Evolutionary conservation across 2,329 filamentous ascomycete species (phyloP).

Genomic region (Colletotrichum tanaceti): DNA sequence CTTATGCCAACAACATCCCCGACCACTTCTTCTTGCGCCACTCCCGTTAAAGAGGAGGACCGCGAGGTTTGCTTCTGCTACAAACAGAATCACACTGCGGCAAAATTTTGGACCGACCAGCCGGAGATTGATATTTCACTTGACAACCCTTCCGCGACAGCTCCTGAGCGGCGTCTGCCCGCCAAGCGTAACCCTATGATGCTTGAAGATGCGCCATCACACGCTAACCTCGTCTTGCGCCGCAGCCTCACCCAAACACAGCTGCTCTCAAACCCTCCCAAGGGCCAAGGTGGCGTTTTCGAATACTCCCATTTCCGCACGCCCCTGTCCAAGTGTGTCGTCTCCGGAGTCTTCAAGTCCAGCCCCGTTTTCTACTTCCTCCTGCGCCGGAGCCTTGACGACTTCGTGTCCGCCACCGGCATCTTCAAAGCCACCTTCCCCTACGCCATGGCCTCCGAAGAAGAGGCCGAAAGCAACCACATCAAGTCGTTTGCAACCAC

Average conservation of each 20-base stretch:
- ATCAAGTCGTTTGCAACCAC: conserved; percentile 76
- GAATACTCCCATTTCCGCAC: conserved; percentile 97
- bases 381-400: conserved; percentile 90
- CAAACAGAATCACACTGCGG: no score
- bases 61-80: no score
- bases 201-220: conserved; percentile 73
- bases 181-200: conserved; percentile 74
- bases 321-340: conserved; percentile 89
- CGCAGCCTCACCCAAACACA: conserved; percentile 94
- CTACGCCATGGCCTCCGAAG: conserved; percentile 77
- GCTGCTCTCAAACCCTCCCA: conserved; percentile 78
- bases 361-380: conserved; percentile 95
- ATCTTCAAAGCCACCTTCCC: conserved; percentile 95
- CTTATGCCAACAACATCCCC: no score
- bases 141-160: no score
- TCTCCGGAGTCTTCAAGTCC: conserved; percentile 91
- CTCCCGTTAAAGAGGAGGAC: no score
- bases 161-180: conserved; percentile 50
- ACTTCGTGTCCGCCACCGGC: conserved; percentile 85
- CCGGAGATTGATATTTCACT: no score
- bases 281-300: conserved; percentile 82
- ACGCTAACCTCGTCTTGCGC: conserved; percentile 80
- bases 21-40: no score
- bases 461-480: conserved; percentile 81
- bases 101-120: no score